Evolutionary conservation across 2,329 filamentous ascomycete species (phyloP).

Genomic region (Trichophaea hybrida): DNA sequence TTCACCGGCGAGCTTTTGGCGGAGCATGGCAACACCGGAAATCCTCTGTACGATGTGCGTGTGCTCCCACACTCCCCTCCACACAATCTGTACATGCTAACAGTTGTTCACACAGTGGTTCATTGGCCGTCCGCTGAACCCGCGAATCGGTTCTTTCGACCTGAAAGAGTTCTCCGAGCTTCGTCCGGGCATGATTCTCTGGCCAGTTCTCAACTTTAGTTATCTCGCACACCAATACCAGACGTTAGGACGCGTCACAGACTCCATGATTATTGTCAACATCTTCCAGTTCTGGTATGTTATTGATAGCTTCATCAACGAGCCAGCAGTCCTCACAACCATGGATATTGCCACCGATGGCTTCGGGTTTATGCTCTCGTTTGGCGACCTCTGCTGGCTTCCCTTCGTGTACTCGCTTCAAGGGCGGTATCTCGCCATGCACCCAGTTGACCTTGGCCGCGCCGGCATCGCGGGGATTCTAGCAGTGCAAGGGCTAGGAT

Average conservation of each 20-base stretch:
- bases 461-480: conserved; percentile 50
- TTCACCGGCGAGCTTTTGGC: conserved; percentile 60
- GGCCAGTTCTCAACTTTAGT: conserved; percentile 70
- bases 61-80: background rate
- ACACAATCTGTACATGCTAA: background rate
- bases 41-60: conserved; percentile 60
- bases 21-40: conserved; percentile 65
- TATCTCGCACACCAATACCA: conserved; percentile 82
- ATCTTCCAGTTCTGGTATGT: conserved; percentile 68
- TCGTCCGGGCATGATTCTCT: conserved; percentile 80
- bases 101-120: conserved; percentile 45
- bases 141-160: conserved; percentile 74
- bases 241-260: conserved; percentile 66
- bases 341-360: conserved; percentile 91
- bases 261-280: conserved; percentile 70
- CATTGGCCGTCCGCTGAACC: conserved; percentile 90
- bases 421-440: conserved; percentile 66
- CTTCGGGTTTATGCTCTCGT: conserved; percentile 88
- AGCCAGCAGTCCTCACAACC: conserved; percentile 75
- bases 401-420: conserved; percentile 80
- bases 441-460: conserved; percentile 65
- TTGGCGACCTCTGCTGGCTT: conserved; percentile 85
- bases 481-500: conserved; percentile 56
- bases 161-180: conserved; percentile 84
- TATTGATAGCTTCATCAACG: conserved; percentile 73